These are phyloP conservation scores for Coprinopsis strossmayeri DNA, from an alignment of 768 basidiomycete species.

Conservation along the genomic window DNA sequence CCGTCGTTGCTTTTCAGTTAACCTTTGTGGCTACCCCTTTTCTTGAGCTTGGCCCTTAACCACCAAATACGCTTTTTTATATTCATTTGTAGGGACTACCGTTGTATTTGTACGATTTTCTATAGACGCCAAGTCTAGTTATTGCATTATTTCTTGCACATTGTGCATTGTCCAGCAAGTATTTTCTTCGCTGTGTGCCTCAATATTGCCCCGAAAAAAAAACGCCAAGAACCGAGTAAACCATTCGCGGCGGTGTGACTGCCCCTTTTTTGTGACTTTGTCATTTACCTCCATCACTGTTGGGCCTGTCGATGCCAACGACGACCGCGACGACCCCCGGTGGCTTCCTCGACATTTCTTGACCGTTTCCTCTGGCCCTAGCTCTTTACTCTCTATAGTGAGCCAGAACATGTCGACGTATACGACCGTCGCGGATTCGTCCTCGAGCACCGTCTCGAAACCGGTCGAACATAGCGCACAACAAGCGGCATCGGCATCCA, in stretches of 20 bases:
- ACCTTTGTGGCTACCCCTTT: neutral
- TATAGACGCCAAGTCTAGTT: no score
- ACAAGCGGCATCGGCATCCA: neutral
- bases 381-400: neutral
- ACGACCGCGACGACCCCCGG: neutral
- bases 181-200: no score
- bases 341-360: neutral
- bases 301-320: neutral
- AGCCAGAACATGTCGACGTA: conserved; percentile 8
- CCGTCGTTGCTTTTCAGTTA: no score
- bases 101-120: conserved; percentile 2
- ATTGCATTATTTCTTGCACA: no score
- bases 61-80: no score
- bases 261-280: neutral
- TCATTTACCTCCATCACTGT: conserved; percentile 1
- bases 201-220: neutral
- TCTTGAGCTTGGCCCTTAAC: no score
- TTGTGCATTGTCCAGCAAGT: no score
- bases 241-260: neutral
- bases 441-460: neutral
- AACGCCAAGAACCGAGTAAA: conserved; percentile 1
- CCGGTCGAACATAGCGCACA: neutral
- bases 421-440: conserved; percentile 1
- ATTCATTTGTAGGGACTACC: neutral
- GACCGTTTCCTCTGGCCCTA: neutral